Evolutionary conservation across 2,329 filamentous ascomycete species (phyloP).

Genomic region (Fusarium drepaniforme): DNA sequence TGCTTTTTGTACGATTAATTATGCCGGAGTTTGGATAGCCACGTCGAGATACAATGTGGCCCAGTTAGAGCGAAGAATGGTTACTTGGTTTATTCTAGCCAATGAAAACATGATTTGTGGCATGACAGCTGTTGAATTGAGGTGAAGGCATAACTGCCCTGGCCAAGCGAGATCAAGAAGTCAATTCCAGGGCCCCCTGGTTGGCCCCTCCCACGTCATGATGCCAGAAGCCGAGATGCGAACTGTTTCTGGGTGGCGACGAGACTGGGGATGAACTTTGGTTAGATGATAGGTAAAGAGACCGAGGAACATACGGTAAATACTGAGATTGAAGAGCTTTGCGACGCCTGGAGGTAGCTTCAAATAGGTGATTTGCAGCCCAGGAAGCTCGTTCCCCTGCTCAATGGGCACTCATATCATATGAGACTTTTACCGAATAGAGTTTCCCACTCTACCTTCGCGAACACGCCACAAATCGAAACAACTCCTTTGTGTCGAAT

Average conservation of each 20-base stretch:
- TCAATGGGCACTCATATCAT: not conserved
- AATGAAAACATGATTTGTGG: not conserved
- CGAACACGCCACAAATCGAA: not conserved
- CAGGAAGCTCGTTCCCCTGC: not conserved
- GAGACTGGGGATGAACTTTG: not conserved
- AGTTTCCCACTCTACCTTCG: not conserved
- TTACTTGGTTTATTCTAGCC: not conserved
- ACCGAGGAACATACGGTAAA: not conserved
- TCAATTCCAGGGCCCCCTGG: not conserved
- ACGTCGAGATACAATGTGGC: not conserved
- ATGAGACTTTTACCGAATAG: not conserved
- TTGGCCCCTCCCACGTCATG: not conserved
- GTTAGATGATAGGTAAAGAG: not conserved
- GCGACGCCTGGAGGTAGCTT: not conserved
- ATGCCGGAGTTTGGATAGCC: conserved; percentile 25
- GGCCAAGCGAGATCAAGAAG: not conserved
- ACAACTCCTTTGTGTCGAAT: not conserved
- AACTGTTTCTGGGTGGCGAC: not conserved
- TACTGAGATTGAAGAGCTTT: not conserved
- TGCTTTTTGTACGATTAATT: conserved; percentile 23
- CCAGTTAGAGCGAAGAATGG: conserved; percentile 26
- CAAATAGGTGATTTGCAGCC: not conserved
- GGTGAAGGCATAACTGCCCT: not conserved
- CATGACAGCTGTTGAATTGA: not conserved
- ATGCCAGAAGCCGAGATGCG: not conserved